Percentiles rank a stretch among this genome's conserved stretches.
Conservation (phyloP, 441 rosid species). For the Syzygium syzygioides region DNA sequence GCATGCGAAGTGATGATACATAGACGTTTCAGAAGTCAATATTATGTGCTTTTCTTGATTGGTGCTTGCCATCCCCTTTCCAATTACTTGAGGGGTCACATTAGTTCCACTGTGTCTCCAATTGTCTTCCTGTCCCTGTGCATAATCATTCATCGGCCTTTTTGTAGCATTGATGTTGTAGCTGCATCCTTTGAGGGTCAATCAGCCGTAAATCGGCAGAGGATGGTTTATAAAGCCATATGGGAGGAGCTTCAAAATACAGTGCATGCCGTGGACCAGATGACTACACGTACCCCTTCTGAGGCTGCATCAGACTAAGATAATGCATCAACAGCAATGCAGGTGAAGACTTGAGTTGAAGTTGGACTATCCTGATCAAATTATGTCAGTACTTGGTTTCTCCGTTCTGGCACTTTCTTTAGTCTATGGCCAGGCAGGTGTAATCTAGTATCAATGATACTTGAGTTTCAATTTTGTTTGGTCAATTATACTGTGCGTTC, state of each 20-base stretch:
- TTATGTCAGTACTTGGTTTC: neutral
- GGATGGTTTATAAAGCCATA: slow-evolving; percentile 97
- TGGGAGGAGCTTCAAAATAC: slow-evolving; percentile 97
- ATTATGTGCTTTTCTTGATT: neutral
- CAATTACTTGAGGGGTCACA: neutral
- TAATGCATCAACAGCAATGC: slow-evolving; percentile 10
- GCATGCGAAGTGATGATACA: neutral
- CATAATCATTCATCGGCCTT: neutral
- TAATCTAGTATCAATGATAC: neutral
- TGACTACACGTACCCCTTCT: slow-evolving; percentile 80
- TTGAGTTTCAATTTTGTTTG: neutral
- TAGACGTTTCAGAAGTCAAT: neutral
- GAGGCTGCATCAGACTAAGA: slow-evolving; percentile 45
- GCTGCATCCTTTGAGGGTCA: slow-evolving; percentile 82
- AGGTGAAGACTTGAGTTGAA: neutral
- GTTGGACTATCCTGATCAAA: neutral
- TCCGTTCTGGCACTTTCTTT: neutral
- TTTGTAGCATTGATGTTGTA: slow-evolving; percentile 80
- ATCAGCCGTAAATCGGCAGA: slow-evolving; percentile 83
- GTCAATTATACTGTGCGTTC: neutral
- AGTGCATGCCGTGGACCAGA: slow-evolving; percentile 93
- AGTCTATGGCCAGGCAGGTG: neutral
- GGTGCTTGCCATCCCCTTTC: neutral
- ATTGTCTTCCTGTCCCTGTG: neutral
- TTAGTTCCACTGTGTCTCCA: neutral